Evolutionary conservation across 1,139 yeast species (phyloP).

Genomic region (Pichia sp.): DNA sequence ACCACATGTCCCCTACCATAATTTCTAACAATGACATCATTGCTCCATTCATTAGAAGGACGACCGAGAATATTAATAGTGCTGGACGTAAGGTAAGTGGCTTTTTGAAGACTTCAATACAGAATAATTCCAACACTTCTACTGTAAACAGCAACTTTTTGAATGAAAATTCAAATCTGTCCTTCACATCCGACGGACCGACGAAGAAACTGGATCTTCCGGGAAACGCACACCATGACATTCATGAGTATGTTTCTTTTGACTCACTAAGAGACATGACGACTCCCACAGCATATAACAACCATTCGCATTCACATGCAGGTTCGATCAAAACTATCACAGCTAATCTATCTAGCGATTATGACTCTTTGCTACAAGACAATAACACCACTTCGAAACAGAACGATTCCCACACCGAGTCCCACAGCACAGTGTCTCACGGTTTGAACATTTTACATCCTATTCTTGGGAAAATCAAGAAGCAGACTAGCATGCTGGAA

Average conservation of each 20-base stretch:
- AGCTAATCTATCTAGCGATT: conserved; percentile 14
- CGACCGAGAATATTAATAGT: conserved; percentile 25
- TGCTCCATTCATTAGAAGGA: conserved; percentile 24
- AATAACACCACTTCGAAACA: not conserved
- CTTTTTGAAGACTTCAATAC: conserved; percentile 18
- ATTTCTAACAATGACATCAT: conserved; percentile 18
- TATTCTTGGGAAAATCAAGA: conserved; percentile 13
- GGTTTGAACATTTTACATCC: conserved; percentile 14
- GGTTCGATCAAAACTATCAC: conserved; percentile 5
- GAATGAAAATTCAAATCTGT: conserved; percentile 1
- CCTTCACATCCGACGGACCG: not conserved
- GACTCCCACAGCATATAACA: conserved; percentile 22
- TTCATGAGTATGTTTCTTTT: conserved; percentile 38
- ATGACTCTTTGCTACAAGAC: conserved; percentile 6
- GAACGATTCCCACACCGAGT: not conserved
- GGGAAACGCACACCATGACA: conserved; percentile 1
- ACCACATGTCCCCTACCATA: not conserved
- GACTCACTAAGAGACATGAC: conserved; percentile 32
- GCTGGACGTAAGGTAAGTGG: conserved; percentile 29
- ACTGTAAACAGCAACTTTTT: conserved; percentile 3
- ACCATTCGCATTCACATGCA: conserved; percentile 2
- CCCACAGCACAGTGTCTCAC: conserved; percentile 6
- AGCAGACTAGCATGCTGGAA: conserved; percentile 6
- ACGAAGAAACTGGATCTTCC: not conserved
- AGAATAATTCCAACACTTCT: not conserved